Base-by-base conservation (phyloP, 805 yeast genomes). In the Wickerhamia fluorescens region DNA sequence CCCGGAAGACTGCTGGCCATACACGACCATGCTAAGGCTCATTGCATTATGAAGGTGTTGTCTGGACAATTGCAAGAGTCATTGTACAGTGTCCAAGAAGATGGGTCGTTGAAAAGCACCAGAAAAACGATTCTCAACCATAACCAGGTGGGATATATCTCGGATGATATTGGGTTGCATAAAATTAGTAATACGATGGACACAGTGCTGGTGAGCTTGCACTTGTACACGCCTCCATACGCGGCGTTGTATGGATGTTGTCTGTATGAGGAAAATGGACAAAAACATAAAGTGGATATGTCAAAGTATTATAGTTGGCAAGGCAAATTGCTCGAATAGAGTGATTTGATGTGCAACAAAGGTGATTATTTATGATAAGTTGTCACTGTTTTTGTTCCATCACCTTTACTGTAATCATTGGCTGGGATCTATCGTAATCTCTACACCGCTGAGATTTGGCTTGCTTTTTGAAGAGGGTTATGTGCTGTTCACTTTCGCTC, bases 21-120 rank as follows among this genome's bases (percentile, higher is more conserved):
- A 36, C 89, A 80, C 49, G 85, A 78, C 51, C 89, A 80, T 42
- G 83, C 86, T 13, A 65, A 71, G 31, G 85, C 87, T 8, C 86
- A 80, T 53, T 80, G 89, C 53, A 67, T 78, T 36, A 78, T 80
- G 75, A 79, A 79, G 51, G 61, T 80, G 25, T 58, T 80, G 36
- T 60, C 68, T 41, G 88, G 88, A 6, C 49, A 55, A 17, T 58
- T 80, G 27, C 54, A 56, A 8, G 89, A 80, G 51, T 64, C 70
- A 6, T 54, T 76, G 13, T 78, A 72, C 42, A 71, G 67, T 20
- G 49, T 62, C 34, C 82, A 82, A 2, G 38, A 37, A 5, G 58
- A 52, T 29, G 53, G 51, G 13, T 37, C 41, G 21, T 41, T 58
- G 40, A 31, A 23, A 10, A 49, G 55, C 15, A 39, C 31, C 24